Conservation (phyloP, 148 eudicot species). For the Persicaria tinctoria region DNA sequence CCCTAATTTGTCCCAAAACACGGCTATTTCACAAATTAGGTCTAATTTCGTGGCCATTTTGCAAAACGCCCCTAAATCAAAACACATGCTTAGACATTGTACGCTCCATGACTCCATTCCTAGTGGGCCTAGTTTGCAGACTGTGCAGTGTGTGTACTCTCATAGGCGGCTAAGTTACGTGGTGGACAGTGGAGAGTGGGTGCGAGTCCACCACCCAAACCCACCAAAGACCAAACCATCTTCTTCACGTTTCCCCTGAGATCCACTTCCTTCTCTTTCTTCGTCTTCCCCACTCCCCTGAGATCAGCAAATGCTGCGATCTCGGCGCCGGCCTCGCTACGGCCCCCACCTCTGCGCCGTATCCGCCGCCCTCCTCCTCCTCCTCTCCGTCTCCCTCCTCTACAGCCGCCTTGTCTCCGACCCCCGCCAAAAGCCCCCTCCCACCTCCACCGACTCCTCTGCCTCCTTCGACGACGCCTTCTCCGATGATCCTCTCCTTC, state of each 20-base stretch:
- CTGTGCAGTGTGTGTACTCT: no score
- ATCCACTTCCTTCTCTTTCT: not conserved
- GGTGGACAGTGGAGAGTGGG: no score
- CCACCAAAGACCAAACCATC: not conserved
- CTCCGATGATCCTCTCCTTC: slow-evolving; percentile 20
- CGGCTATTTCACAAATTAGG: no score
- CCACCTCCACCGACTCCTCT: slow-evolving; percentile 13
- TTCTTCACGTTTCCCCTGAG: not conserved
- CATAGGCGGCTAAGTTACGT: no score
- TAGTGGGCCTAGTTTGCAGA: no score
- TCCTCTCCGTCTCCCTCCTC: slow-evolving; percentile 53
- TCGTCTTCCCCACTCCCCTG: not conserved
- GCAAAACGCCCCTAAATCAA: no score
- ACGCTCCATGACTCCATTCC: no score
- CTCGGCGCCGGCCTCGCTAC: slow-evolving; percentile 54
- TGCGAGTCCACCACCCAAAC: no score
- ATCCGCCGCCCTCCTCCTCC: slow-evolving; percentile 44
- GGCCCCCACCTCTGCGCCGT: slow-evolving; percentile 39
- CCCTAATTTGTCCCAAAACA: no score
- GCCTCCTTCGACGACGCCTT: slow-evolving; percentile 18
- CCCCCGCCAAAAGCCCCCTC: slow-evolving; percentile 17
- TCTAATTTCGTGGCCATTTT: no score
- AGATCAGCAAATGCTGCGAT: slow-evolving; percentile 26
- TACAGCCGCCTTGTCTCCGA: slow-evolving; percentile 45
- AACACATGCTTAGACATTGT: no score